These are phyloP conservation scores for Globisporangium iwayamae DNA, from an alignment of 352 stramenopile genomes.

Conservation along the genomic window DNA sequence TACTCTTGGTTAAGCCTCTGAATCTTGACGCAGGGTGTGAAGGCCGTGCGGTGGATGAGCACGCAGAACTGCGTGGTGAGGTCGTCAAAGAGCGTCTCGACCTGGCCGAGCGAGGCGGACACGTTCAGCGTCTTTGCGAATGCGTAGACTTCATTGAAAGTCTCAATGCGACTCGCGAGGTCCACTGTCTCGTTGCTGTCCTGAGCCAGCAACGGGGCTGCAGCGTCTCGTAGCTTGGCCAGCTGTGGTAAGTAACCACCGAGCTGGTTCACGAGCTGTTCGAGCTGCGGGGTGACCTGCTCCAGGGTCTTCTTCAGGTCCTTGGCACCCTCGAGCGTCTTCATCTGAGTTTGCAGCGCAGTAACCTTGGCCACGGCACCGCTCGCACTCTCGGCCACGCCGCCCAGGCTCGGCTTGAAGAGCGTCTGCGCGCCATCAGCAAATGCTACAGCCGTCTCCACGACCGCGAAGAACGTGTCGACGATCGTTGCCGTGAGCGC, in stretches of 20 bases:
- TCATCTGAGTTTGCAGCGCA: background rate
- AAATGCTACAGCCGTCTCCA: background rate
- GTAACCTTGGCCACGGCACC: background rate
- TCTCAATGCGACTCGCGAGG: background rate
- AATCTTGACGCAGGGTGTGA: slow-evolving; percentile 3
- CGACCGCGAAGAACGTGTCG: slow-evolving; percentile 4
- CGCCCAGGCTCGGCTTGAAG: background rate
- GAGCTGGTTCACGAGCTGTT: background rate
- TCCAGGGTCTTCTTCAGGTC: background rate
- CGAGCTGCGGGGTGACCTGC: background rate
- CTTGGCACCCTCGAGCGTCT: background rate
- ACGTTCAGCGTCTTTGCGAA: background rate
- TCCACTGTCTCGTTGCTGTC: background rate
- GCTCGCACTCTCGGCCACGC: background rate
- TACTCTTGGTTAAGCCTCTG: slow-evolving; percentile 6
- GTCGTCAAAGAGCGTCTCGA: background rate
- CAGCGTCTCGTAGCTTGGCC: background rate
- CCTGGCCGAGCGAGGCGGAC: background rate
- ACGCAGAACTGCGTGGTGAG: slow-evolving; percentile 3
- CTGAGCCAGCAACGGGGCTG: background rate
- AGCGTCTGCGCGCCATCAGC: slow-evolving; percentile 1
- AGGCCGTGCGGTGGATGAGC: slow-evolving; percentile 1
- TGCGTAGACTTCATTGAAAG: background rate
- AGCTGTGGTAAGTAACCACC: background rate
- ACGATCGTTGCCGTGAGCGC: slow-evolving; percentile 1